Conservation (phyloP, 208 protist genomes). For the Leptomonas seymouri region DNA sequence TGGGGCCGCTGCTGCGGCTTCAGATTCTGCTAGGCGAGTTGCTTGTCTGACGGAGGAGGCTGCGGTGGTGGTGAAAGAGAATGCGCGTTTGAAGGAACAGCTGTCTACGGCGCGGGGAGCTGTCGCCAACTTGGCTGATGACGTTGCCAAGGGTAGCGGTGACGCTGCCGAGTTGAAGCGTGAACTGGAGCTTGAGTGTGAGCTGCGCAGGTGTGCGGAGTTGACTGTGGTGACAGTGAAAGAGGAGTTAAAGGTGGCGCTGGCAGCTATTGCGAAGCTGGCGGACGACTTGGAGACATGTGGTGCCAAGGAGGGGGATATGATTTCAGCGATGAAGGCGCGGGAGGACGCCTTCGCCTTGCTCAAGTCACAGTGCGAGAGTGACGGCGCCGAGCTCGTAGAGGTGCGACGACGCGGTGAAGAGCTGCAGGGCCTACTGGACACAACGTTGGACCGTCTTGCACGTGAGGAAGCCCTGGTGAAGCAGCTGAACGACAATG, state of each 20-base stretch:
- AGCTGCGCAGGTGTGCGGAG: slow-evolving; percentile 4
- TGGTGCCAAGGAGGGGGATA: background rate
- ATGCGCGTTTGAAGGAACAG: slow-evolving; percentile 15
- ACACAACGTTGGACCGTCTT: slow-evolving; percentile 2
- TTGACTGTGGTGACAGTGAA: slow-evolving; percentile 10
- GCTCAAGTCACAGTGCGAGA: background rate
- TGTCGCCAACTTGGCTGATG: slow-evolving; percentile 10
- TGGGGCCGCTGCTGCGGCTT: slow-evolving; percentile 12
- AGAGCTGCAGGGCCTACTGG: slow-evolving; percentile 16
- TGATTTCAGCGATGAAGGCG: background rate
- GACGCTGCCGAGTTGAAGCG: background rate
- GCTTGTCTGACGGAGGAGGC: background rate
- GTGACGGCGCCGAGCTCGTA: slow-evolving; percentile 6
- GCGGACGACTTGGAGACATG: slow-evolving; percentile 3
- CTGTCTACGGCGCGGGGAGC: slow-evolving; percentile 16
- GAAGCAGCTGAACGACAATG: slow-evolving; percentile 21
- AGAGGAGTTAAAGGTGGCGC: slow-evolving; percentile 20
- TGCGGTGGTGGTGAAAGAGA: background rate
- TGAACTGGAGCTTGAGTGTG: background rate
- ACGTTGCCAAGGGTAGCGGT: background rate
- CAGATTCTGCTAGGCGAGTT: background rate
- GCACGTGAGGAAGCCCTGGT: background rate
- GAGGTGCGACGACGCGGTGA: slow-evolving; percentile 23
- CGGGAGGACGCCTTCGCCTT: background rate
- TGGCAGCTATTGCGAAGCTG: slow-evolving; percentile 29